Conservation (phyloP, 305 asterid genomes). For the Plantago rigida region DNA sequence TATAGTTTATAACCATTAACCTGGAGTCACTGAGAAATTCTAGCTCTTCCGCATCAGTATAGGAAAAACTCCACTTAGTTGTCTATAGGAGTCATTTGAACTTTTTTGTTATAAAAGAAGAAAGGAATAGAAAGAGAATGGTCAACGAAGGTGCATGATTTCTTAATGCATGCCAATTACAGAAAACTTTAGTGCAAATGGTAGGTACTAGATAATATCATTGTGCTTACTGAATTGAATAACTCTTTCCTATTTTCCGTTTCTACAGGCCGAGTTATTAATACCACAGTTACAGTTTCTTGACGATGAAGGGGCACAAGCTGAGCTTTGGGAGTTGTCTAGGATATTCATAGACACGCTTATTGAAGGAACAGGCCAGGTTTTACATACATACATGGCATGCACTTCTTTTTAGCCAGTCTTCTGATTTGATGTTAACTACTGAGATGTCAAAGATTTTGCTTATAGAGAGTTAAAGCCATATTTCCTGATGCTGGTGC, state of each 20-base stretch:
- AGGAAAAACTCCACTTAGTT: no score
- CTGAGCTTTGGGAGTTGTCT: conserved; percentile 88
- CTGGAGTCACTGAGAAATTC: background rate
- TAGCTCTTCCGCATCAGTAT: no score
- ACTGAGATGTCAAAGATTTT: conserved; percentile 29
- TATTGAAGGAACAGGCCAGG: conserved; percentile 70
- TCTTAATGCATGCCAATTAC: no score
- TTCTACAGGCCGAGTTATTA: conserved; percentile 71
- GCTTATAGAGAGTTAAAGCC: conserved; percentile 71
- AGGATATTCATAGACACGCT: conserved; percentile 65
- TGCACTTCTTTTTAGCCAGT: conserved; percentile 6
- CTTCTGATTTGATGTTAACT: conserved; percentile 21
- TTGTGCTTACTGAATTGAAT: background rate
- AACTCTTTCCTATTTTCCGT: background rate
- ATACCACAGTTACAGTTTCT: conserved; percentile 89
- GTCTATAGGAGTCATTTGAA: no score
- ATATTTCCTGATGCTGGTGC: conserved; percentile 98
- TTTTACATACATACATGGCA: conserved; percentile 19
- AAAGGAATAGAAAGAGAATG: no score
- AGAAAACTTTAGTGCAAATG: background rate
- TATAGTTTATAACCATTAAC: background rate
- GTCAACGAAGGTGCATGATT: no score
- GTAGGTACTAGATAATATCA: background rate
- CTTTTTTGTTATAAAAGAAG: no score
- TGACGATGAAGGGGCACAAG: conserved; percentile 92